These are phyloP conservation scores for Harringtonia aguacate DNA, from an alignment of 2,329 filamentous ascomycete genomes.

Conservation along the genomic window DNA sequence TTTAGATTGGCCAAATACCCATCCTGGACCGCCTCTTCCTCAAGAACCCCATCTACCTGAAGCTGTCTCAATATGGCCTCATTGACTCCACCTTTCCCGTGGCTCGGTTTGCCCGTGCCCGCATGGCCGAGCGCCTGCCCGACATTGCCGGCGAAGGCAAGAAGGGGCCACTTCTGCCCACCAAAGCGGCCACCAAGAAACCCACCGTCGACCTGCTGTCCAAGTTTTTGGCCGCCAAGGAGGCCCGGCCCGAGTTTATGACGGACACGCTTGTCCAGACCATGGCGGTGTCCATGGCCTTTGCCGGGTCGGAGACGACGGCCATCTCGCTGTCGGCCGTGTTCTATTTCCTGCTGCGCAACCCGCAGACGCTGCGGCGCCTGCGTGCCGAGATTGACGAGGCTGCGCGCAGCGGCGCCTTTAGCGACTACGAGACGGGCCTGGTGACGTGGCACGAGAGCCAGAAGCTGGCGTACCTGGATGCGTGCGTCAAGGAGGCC, in stretches of 20 bases:
- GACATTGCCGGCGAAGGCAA: slow-evolving; percentile 28
- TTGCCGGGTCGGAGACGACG: slow-evolving; percentile 71
- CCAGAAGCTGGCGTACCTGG: slow-evolving; percentile 63
- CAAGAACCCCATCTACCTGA: slow-evolving; percentile 65
- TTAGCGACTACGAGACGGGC: slow-evolving; percentile 40
- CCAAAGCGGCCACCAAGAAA: slow-evolving; percentile 20
- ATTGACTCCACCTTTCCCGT: slow-evolving; percentile 61
- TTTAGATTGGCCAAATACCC: slow-evolving; percentile 61
- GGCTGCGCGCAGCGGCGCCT: slow-evolving; percentile 39
- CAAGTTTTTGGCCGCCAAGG: slow-evolving; percentile 60
- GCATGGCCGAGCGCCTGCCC: slow-evolving; percentile 53
- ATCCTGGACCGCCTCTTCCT: slow-evolving; percentile 57
- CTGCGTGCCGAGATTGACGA: slow-evolving; percentile 53
- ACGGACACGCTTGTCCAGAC: slow-evolving; percentile 57
- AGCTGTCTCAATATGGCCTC: slow-evolving; percentile 55
- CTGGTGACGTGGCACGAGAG: slow-evolving; percentile 60
- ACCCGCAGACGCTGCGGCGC: slow-evolving; percentile 41
- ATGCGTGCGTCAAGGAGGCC: slow-evolving; percentile 68
- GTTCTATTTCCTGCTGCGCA: slow-evolving; percentile 64
- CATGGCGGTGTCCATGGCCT: slow-evolving; percentile 61
- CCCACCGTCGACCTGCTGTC: slow-evolving; percentile 52
- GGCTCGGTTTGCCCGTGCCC: slow-evolving; percentile 57
- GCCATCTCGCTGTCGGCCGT: slow-evolving; percentile 62
- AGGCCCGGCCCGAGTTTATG: slow-evolving; percentile 61
- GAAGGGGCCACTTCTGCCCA: slow-evolving; percentile 27